These are phyloP conservation scores for Ascochyta clinopodiicola DNA, from an alignment of 2,329 filamentous ascomycete species.

Conservation along the genomic window DNA sequence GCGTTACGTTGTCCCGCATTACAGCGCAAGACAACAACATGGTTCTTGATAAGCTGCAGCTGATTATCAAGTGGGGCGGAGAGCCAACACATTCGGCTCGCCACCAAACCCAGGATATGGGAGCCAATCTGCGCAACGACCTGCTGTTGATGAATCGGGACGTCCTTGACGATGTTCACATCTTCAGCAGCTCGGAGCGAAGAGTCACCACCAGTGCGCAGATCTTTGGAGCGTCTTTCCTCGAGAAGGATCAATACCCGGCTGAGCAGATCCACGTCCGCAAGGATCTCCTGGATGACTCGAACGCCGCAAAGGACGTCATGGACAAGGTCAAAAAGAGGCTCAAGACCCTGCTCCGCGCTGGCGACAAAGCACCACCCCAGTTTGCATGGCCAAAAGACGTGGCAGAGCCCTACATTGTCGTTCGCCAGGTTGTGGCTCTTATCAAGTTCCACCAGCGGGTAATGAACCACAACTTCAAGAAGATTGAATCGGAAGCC, in stretches of 20 bases:
- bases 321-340: slow-evolving; percentile 99
- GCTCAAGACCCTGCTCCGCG: slow-evolving; percentile 87
- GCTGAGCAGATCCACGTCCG: slow-evolving; percentile 88
- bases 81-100: slow-evolving; percentile 97
- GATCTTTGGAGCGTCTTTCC: slow-evolving; percentile 90
- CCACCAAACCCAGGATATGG: slow-evolving; percentile 94
- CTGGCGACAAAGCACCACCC: slow-evolving; percentile 90
- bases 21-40: slow-evolving; percentile 92
- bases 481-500: slow-evolving; percentile 72
- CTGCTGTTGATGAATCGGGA: slow-evolving; percentile 90
- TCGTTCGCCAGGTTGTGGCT: slow-evolving; percentile 89
- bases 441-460: slow-evolving; percentile 96
- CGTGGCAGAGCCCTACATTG: slow-evolving; percentile 91
- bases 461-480: slow-evolving; percentile 95
- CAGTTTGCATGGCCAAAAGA: slow-evolving; percentile 98
- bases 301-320: slow-evolving; percentile 96
- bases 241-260: slow-evolving; percentile 83
- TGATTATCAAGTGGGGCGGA: slow-evolving; percentile 99
- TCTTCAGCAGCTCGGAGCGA: slow-evolving; percentile 95
- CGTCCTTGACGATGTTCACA: slow-evolving; percentile 87
- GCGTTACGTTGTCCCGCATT: slow-evolving; percentile 89
- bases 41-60: slow-evolving; percentile 91
- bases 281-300: slow-evolving; percentile 95
- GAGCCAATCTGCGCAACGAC: slow-evolving; percentile 95
- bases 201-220: slow-evolving; percentile 95